Conservation (phyloP, 23 red algal genomes). For the Gracilaria vermiculophylla region DNA sequence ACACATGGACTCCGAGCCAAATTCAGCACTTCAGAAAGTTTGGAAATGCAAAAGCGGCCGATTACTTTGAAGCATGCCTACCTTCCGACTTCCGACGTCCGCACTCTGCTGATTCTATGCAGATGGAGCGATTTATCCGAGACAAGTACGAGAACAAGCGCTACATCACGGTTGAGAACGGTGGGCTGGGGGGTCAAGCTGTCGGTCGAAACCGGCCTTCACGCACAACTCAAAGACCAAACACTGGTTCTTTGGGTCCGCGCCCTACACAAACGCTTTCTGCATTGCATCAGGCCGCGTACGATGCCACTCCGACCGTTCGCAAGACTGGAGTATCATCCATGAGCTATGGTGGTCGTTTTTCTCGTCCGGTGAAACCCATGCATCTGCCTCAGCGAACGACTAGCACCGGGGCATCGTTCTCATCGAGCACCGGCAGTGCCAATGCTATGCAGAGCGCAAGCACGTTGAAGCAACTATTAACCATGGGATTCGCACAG, state of each 20-base stretch:
- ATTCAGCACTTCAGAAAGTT: constrained; percentile 64
- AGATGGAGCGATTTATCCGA: constrained; percentile 88
- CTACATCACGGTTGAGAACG: constrained; percentile 67
- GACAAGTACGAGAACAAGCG: constrained; percentile 88
- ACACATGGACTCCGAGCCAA: constrained; percentile 92
- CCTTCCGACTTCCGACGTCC: constrained; percentile 80
- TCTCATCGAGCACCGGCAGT: background rate
- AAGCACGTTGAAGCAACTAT: constrained; percentile 46
- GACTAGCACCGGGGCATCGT: background rate
- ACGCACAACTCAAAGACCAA: background rate
- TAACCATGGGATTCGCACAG: constrained; percentile 62
- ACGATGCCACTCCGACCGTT: background rate
- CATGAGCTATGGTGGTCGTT: constrained; percentile 29
- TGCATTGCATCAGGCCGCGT: background rate
- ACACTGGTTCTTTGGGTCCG: constrained; percentile 10
- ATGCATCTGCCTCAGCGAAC: background rate
- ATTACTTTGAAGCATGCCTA: constrained; percentile 82
- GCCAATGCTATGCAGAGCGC: constrained; percentile 22
- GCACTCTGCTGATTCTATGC: constrained; percentile 45
- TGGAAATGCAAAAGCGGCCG: constrained; percentile 78
- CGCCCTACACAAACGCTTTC: constrained; percentile 1
- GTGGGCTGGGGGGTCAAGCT: constrained; percentile 19
- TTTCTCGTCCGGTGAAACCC: background rate
- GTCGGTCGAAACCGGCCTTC: constrained; percentile 11
- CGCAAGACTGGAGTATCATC: constrained; percentile 1